phyloP scores from a whole-genome alignment of 257 asterid species.

The Leptodermis oblonga region DNA sequence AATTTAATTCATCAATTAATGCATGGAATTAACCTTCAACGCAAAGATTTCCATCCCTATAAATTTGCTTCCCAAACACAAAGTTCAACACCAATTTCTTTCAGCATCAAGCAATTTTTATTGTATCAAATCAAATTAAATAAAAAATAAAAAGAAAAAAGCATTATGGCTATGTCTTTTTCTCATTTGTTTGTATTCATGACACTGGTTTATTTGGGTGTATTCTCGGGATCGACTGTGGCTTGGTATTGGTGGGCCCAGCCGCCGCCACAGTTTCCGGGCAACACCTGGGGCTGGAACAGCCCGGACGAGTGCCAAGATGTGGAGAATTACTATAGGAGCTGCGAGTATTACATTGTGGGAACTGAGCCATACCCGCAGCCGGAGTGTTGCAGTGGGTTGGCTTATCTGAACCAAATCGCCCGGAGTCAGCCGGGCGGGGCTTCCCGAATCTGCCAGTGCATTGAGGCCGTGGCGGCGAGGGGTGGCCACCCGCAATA shows the following conservation, averaged over 20 bases:
- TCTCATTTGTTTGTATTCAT: neutral
- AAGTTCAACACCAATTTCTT: too few relatives aligned
- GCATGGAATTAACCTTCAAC: too few relatives aligned
- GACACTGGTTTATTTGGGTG: neutral
- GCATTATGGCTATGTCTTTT: neutral
- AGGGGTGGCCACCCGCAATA: slow-evolving; percentile 2
- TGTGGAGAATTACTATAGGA: slow-evolving; percentile 19
- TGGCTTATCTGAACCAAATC: slow-evolving; percentile 15
- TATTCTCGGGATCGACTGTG: neutral
- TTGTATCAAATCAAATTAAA: neutral
- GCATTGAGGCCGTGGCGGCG: slow-evolving; percentile 27
- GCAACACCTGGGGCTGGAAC: neutral
- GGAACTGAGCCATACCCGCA: slow-evolving; percentile 11
- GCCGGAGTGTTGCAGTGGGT: slow-evolving; percentile 18
- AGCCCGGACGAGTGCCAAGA: slow-evolving; percentile 18
- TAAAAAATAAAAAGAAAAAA: neutral
- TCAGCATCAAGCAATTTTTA: too few relatives aligned
- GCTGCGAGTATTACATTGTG: slow-evolving; percentile 16
- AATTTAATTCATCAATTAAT: too few relatives aligned
- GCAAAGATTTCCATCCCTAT: too few relatives aligned
- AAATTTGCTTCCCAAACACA: too few relatives aligned
- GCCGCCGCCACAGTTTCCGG: too few relatives aligned
- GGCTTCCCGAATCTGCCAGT: slow-evolving; percentile 25
- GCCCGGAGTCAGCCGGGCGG: slow-evolving; percentile 16
- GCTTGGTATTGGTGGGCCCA: neutral